Evolutionary conservation across 2,329 filamentous ascomycete species (phyloP).

Genomic region (Pseudogymnoascus sp.): DNA sequence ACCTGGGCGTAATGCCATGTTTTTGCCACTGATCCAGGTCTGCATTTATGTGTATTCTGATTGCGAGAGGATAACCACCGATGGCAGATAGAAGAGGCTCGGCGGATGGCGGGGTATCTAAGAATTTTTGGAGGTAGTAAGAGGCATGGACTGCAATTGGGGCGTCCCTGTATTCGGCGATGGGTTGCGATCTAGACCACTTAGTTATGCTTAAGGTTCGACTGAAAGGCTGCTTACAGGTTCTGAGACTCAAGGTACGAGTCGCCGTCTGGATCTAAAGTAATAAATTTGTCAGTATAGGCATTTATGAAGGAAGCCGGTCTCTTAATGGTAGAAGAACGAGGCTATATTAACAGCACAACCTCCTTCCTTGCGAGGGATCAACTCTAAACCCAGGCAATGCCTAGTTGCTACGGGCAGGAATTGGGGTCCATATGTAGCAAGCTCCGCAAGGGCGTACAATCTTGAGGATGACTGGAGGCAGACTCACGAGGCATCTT

Average conservation of each 20-base stretch:
- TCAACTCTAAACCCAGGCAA: background rate
- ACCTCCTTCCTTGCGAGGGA: background rate
- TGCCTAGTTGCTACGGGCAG: background rate
- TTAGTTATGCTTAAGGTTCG: background rate
- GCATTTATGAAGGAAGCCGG: background rate
- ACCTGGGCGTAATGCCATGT: conserved; percentile 66
- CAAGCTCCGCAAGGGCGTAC: background rate
- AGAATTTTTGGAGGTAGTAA: conserved; percentile 74
- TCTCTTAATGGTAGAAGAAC: background rate
- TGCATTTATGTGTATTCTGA: conserved; percentile 65
- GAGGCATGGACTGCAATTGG: conserved; percentile 81
- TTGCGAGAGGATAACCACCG: conserved; percentile 74
- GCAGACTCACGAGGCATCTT: conserved; percentile 5
- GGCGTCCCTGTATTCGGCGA: conserved; percentile 65
- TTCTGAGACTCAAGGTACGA: conserved; percentile 4
- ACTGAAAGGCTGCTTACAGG: background rate
- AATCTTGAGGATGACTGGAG: background rate
- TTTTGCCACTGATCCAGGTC: conserved; percentile 67
- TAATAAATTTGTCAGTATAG: background rate
- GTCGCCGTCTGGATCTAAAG: conserved; percentile 2
- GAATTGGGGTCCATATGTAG: background rate
- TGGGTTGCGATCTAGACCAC: conserved; percentile 34
- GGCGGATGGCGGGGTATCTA: conserved; percentile 60
- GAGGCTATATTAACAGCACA: background rate
- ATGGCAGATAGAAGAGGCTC: conserved; percentile 87